These are phyloP conservation scores for Aspergillus bertholletiae DNA, from an alignment of 495 filamentous ascomycete species.

Conservation along the genomic window DNA sequence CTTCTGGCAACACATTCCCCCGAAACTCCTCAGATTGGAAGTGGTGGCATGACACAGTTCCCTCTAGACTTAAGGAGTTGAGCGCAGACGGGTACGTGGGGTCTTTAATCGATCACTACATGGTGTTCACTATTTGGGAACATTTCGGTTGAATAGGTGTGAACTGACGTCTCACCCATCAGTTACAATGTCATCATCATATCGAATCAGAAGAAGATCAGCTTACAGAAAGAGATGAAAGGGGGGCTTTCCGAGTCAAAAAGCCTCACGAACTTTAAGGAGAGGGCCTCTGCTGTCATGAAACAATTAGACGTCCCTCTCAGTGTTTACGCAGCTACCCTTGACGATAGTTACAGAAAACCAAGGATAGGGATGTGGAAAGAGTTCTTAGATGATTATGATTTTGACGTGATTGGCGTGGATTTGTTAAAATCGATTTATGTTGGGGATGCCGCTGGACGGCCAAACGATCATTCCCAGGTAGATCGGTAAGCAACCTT, in stretches of 20 bases:
- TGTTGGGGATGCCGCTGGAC: constrained; percentile 84
- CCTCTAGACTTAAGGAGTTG: constrained; percentile 58
- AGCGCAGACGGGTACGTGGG: constrained; percentile 63
- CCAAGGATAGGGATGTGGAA: constrained; percentile 88
- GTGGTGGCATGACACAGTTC: constrained; percentile 84
- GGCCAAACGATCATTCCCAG: constrained; percentile 66
- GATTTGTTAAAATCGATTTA: constrained; percentile 72
- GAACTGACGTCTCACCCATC: constrained; percentile 3
- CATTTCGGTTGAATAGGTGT: background rate
- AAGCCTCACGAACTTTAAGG: constrained; percentile 72
- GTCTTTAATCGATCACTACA: background rate
- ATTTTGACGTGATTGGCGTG: constrained; percentile 59
- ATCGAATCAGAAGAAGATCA: constrained; percentile 84
- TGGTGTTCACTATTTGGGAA: background rate
- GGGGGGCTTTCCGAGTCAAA: constrained; percentile 58
- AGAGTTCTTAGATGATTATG: constrained; percentile 71
- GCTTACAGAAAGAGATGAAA: constrained; percentile 68
- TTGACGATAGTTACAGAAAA: constrained; percentile 77
- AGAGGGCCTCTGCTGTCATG: constrained; percentile 67
- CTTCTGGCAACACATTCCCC: constrained; percentile 76
- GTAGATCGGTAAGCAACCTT: constrained; percentile 62
- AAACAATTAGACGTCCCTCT: constrained; percentile 70
- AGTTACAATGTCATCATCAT: constrained; percentile 79
- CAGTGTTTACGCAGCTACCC: constrained; percentile 80
- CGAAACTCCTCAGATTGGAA: constrained; percentile 78